phyloP scores from a whole-genome alignment of 805 yeast species.

The Schizosaccharomyces cryophilus region DNA sequence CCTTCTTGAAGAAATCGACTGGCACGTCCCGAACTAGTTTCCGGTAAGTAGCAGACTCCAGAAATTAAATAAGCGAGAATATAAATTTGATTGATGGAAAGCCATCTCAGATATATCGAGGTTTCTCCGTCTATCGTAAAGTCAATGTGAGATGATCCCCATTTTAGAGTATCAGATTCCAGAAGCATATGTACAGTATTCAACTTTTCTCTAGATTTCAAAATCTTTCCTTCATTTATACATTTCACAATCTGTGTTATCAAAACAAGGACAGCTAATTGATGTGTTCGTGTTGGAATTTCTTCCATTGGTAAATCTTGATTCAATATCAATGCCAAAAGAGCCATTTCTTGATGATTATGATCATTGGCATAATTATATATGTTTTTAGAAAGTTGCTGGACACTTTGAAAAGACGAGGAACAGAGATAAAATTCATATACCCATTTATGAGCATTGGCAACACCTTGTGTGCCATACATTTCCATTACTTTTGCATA shows the following conservation, averaged over 20 bases:
- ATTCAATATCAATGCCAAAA: not conserved
- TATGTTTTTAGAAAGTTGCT: not conserved
- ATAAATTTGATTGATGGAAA: not conserved
- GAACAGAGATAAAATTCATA: not conserved
- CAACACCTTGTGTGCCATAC: not conserved
- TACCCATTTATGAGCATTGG: not conserved
- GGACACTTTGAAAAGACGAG: not conserved
- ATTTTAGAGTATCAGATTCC: not conserved
- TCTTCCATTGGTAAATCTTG: not conserved
- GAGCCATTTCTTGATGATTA: not conserved
- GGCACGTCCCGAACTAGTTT: not conserved
- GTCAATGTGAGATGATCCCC: not conserved
- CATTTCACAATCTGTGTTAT: not conserved
- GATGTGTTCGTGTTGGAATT: not conserved
- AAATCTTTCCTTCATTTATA: not conserved
- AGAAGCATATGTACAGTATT: not conserved
- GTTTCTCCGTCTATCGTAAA: not conserved
- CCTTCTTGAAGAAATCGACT: not conserved
- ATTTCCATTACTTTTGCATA: not conserved
- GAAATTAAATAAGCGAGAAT: not conserved
- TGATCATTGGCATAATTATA: not conserved
- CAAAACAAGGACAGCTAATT: not conserved
- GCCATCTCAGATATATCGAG: not conserved
- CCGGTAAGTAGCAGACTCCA: not conserved
- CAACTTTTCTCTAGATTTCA: not conserved